phyloP scores from a whole-genome alignment of 768 basidiomycete species.

The Amanita muscaria region DNA sequence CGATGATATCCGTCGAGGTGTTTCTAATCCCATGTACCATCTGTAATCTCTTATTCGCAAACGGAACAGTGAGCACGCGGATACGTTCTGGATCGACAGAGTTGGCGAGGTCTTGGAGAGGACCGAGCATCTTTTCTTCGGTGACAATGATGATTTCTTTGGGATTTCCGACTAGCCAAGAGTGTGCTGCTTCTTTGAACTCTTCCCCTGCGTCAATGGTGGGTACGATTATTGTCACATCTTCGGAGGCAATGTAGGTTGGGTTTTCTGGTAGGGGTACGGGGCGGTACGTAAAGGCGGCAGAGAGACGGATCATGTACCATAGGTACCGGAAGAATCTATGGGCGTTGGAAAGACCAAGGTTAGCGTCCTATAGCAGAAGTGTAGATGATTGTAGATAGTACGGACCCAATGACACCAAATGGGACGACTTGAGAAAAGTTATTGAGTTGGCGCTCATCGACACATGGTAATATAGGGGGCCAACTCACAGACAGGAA shows the following conservation, averaged over 20 bases:
- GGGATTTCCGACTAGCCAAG: conserved; percentile 87
- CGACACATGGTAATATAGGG: no score
- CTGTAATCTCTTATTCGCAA: conserved; percentile 89
- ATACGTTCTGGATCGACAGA: conserved; percentile 79
- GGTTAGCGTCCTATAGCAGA: no score
- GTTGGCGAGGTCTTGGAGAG: conserved; percentile 83
- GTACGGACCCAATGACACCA: conserved; percentile 69
- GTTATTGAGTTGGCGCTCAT: no score
- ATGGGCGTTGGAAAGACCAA: background rate
- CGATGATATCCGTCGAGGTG: conserved; percentile 86
- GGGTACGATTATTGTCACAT: conserved; percentile 94
- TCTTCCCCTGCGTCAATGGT: conserved; percentile 95
- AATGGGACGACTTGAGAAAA: conserved; percentile 88
- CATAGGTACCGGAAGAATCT: conserved; percentile 93
- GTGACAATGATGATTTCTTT: conserved; percentile 67
- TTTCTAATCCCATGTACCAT: conserved; percentile 92
- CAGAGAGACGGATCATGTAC: conserved; percentile 80
- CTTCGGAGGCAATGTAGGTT: conserved; percentile 82
- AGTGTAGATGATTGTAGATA: no score
- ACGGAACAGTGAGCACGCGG: conserved; percentile 83
- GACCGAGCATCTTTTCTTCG: conserved; percentile 86
- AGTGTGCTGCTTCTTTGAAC: conserved; percentile 88
- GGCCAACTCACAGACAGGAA: conserved; percentile 85
- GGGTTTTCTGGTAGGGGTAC: conserved; percentile 85
- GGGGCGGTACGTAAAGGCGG: conserved; percentile 76